Evolutionary conservation across 352 stramenopile species (phyloP).

Genomic region (Phytopythium boreale): DNA sequence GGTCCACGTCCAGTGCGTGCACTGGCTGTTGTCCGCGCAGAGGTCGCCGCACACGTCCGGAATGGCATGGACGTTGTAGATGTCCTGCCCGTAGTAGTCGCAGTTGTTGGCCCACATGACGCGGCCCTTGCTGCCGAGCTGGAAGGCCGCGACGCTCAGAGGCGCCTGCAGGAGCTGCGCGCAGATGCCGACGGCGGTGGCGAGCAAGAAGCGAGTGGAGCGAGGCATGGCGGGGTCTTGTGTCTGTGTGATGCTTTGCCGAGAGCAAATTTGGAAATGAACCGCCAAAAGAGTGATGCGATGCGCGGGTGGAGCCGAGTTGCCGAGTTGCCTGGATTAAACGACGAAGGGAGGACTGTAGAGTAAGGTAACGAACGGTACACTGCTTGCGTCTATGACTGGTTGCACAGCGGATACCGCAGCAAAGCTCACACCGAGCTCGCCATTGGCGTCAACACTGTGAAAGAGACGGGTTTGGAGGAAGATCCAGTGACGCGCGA

Average conservation of each 20-base stretch:
- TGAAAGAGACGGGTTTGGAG: neutral
- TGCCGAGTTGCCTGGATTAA: neutral
- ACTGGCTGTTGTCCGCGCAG: conserved; percentile 24
- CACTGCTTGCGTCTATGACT: neutral
- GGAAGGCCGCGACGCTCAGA: conserved; percentile 11
- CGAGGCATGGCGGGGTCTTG: conserved; percentile 1
- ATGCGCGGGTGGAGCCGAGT: neutral
- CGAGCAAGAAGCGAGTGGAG: conserved; percentile 5
- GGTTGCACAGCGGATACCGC: neutral
- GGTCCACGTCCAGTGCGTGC: conserved; percentile 44
- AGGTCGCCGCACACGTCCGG: conserved; percentile 34
- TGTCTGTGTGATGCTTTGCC: conserved; percentile 1
- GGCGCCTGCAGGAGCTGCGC: neutral
- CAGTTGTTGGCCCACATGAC: conserved; percentile 49
- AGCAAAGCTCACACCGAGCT: neutral
- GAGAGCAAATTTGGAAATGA: conserved; percentile 5
- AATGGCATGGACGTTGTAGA: conserved; percentile 20
- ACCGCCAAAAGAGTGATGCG: neutral
- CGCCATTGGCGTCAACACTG: neutral
- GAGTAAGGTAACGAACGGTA: too few relatives aligned
- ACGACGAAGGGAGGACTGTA: neutral
- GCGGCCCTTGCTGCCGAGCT: conserved; percentile 28
- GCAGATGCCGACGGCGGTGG: neutral
- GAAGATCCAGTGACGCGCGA: neutral
- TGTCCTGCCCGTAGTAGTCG: conserved; percentile 37